Evolutionary conservation across 768 basidiomycete species (phyloP).

Genomic region (Filobasidium wieringae): DNA sequence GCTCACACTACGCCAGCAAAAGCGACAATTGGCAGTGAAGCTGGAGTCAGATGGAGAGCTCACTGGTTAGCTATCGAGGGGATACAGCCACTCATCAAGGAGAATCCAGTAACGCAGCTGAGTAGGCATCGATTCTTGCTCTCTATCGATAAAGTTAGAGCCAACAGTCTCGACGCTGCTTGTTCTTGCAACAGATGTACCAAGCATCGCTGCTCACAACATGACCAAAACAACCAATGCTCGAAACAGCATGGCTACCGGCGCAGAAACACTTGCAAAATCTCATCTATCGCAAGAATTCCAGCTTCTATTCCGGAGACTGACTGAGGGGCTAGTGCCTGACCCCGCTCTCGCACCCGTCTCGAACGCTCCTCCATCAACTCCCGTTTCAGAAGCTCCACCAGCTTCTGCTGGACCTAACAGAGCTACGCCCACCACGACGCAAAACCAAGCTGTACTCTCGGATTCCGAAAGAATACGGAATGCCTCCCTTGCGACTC

Average conservation of each 20-base stretch:
- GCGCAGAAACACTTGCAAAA: conserved; percentile 58
- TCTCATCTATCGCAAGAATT: conserved; percentile 86
- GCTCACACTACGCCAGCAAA: conserved; percentile 25
- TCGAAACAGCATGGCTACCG: not conserved
- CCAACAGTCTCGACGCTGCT: not conserved
- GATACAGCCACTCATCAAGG: conserved; percentile 88
- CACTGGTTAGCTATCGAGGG: conserved; percentile 99
- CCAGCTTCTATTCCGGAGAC: conserved; percentile 83
- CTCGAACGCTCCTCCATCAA: not conserved
- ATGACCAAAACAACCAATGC: not conserved
- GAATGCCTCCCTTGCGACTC: conserved; percentile 75
- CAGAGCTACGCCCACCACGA: not conserved
- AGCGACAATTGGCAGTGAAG: conserved; percentile 6
- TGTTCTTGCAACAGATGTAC: not conserved
- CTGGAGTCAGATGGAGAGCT: conserved; percentile 44
- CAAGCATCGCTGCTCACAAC: not conserved
- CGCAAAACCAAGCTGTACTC: conserved; percentile 6
- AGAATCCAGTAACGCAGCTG: conserved; percentile 57
- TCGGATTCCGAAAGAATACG: conserved; percentile 38
- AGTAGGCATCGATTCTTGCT: conserved; percentile 12
- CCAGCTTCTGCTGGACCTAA: not conserved
- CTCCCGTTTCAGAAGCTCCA: not conserved
- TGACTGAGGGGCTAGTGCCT: conserved; percentile 72
- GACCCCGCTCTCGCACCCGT: conserved; percentile 4
- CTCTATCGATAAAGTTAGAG: not conserved